Percentiles rank a stretch among this genome's conserved stretches.
Evolutionary conservation across 2,329 filamentous ascomycete species (phyloP).

Genomic region (Amylocarpus encephaloides): DNA sequence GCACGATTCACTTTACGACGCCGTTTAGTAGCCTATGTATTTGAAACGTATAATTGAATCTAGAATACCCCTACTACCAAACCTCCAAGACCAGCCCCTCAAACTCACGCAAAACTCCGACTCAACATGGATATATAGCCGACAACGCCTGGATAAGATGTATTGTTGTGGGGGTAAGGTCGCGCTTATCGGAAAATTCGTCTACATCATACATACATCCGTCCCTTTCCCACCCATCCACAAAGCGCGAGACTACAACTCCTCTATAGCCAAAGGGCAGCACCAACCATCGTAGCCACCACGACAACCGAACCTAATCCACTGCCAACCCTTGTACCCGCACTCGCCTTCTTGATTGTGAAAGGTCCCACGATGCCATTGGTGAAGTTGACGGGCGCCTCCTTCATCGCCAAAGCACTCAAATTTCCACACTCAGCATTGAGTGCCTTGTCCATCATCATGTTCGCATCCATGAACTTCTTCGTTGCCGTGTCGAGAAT

Average conservation of each 20-base stretch:
- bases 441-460: slow-evolving; percentile 36
- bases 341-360: slow-evolving; percentile 1
- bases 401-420: slow-evolving; percentile 38
- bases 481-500: slow-evolving; percentile 37
- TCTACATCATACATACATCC: not conserved
- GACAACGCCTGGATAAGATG: too few relatives aligned
- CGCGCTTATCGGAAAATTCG: too few relatives aligned
- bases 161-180: too few relatives aligned
- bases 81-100: too few relatives aligned
- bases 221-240: not conserved
- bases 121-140: too few relatives aligned
- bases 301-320: not conserved
- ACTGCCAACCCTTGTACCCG: not conserved
- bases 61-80: too few relatives aligned
- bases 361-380: slow-evolving; percentile 33
- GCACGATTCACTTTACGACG: too few relatives aligned
- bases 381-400: slow-evolving; percentile 40
- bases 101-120: too few relatives aligned
- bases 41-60: too few relatives aligned
- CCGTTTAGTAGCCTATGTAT: too few relatives aligned
- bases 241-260: not conserved
- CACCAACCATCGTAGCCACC: not conserved
- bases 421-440: slow-evolving; percentile 42
- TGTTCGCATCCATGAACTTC: slow-evolving; percentile 30
- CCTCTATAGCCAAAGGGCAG: slow-evolving; percentile 1